Percentiles rank a stretch among this genome's conserved stretches.
Conservation (phyloP, 176 grass and related monocot genomes). For the Musa beccarii region DNA sequence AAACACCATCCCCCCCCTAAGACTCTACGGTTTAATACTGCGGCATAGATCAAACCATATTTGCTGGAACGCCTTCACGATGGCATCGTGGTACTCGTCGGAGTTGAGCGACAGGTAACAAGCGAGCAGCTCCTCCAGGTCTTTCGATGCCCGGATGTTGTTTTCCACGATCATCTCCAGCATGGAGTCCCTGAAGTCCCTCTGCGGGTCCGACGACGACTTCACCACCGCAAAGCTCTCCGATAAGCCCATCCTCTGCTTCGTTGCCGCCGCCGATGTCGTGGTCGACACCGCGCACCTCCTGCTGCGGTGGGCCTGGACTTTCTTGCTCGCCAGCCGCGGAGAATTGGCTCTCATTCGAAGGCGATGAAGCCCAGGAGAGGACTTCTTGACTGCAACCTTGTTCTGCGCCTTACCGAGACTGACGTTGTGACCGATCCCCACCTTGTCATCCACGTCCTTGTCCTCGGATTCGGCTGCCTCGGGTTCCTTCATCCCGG, state of each 20-base stretch:
- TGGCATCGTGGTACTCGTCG: constrained; percentile 73
- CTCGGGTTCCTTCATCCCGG: constrained; percentile 18
- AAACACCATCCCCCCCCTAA: no score
- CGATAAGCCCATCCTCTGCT: constrained; percentile 17
- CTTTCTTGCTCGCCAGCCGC: constrained; percentile 27
- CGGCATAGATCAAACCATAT: constrained; percentile 50
- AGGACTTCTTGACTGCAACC: constrained; percentile 24
- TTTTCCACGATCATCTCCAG: constrained; percentile 88
- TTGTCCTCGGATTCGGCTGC: constrained; percentile 23
- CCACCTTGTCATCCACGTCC: constrained; percentile 18
- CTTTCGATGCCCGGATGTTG: constrained; percentile 46
- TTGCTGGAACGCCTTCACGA: constrained; percentile 74
- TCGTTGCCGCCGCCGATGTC: background rate
- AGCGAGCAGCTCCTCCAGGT: constrained; percentile 90
- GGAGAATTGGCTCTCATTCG: constrained; percentile 52
- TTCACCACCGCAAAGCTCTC: constrained; percentile 76
- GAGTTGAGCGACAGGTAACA: constrained; percentile 90
- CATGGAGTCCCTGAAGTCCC: constrained; percentile 90
- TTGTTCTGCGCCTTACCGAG: constrained; percentile 13
- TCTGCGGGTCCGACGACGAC: constrained; percentile 54
- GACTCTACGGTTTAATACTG: constrained; percentile 36
- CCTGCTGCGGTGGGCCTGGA: constrained; percentile 1
- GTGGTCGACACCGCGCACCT: background rate
- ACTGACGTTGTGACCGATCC: background rate
- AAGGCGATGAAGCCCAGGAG: constrained; percentile 32